Evolutionary conservation across 345 rosid species (phyloP).

Genomic region (Pistacia integerrima): DNA sequence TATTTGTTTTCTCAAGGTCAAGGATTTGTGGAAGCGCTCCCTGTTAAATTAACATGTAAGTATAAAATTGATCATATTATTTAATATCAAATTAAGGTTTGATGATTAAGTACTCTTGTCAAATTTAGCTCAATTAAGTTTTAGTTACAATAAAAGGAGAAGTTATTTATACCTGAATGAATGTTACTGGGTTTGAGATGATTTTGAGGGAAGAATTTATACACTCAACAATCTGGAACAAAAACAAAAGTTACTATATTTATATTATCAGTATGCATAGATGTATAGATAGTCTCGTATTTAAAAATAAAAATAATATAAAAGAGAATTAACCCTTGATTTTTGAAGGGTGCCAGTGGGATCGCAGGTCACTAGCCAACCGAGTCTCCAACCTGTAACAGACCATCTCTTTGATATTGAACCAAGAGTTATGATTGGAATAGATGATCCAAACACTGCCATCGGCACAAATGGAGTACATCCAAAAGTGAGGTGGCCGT

Average conservation of each 20-base stretch:
- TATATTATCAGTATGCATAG: not conserved
- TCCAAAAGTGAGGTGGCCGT: slow-evolving; percentile 35
- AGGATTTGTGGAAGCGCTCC: slow-evolving; percentile 54
- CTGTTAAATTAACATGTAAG: slow-evolving; percentile 1
- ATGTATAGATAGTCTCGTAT: not conserved
- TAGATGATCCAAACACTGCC: slow-evolving; percentile 52
- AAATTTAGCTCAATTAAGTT: too few relatives aligned
- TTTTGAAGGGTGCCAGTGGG: slow-evolving; percentile 42
- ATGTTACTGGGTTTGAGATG: slow-evolving; percentile 40
- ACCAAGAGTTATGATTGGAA: slow-evolving; percentile 23
- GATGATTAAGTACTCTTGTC: too few relatives aligned
- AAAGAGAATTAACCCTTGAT: slow-evolving; percentile 33
- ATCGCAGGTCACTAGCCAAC: slow-evolving; percentile 65
- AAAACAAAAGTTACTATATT: not conserved
- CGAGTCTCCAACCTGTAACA: slow-evolving; percentile 18
- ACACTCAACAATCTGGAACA: slow-evolving; percentile 24
- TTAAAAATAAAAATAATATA: slow-evolving; percentile 1
- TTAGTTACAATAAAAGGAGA: too few relatives aligned
- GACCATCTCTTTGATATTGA: slow-evolving; percentile 65
- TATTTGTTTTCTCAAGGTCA: slow-evolving; percentile 30
- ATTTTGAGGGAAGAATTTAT: slow-evolving; percentile 17
- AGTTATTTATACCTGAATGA: slow-evolving; percentile 47
- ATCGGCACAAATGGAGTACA: slow-evolving; percentile 53
- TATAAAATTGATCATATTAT: too few relatives aligned
- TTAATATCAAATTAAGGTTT: too few relatives aligned